These are phyloP conservation scores for Tylopilus sp. DNA, from an alignment of 768 basidiomycete genomes.

Conservation along the genomic window DNA sequence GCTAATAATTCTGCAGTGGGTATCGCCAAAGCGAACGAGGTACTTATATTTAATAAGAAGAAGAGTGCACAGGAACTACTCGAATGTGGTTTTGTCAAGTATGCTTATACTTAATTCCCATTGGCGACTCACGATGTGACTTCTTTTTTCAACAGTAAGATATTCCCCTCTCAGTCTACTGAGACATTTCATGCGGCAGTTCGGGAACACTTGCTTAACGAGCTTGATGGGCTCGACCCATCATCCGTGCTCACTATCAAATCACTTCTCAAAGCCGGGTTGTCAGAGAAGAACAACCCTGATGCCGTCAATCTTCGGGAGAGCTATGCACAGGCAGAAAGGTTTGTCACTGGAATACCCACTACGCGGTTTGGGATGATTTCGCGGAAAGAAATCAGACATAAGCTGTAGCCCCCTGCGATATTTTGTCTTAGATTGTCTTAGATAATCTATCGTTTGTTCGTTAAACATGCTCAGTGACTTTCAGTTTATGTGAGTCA, in stretches of 20 bases:
- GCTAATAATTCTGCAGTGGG: conserved; percentile 48
- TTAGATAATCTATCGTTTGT: too few species aligned
- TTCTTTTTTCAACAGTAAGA: conserved; percentile 43
- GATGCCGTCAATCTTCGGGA: conserved; percentile 67
- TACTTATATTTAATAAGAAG: conserved; percentile 67
- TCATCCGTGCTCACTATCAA: conserved; percentile 52
- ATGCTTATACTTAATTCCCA: conserved; percentile 9
- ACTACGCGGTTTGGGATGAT: conserved; percentile 50
- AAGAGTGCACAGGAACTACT: conserved; percentile 55
- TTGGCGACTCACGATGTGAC: not conserved
- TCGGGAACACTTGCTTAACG: conserved; percentile 44
- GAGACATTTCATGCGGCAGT: conserved; percentile 55
- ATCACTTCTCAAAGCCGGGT: conserved; percentile 49
- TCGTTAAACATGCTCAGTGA: not conserved
- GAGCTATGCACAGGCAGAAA: conserved; percentile 67
- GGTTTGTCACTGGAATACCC: conserved; percentile 61
- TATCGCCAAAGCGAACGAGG: conserved; percentile 65
- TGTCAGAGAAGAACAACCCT: conserved; percentile 60
- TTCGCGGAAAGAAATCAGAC: conserved; percentile 60
- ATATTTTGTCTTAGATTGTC: not conserved
- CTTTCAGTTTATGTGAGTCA: too few species aligned
- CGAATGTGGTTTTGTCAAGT: conserved; percentile 66
- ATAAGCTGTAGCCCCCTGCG: conserved; percentile 35
- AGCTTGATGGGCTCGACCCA: conserved; percentile 57
- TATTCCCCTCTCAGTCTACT: conserved; percentile 51